Conservation (phyloP, 352 stramenopile species). For the Phytophthora chlamydospora region DNA sequence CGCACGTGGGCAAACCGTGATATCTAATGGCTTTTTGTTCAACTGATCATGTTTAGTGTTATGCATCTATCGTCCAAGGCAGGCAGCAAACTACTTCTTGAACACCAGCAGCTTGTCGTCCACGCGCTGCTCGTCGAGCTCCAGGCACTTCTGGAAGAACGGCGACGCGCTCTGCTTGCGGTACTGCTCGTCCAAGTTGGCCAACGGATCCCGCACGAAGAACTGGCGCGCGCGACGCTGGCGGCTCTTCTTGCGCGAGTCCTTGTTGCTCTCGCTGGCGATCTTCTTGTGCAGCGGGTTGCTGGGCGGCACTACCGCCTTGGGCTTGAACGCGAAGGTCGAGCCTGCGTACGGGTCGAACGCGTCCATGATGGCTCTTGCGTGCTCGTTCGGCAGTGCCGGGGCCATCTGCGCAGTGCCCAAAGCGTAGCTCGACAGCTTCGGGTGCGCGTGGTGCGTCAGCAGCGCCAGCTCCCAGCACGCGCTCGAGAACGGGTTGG, state of each 20-base stretch:
- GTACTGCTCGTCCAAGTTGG: conserved; percentile 42
- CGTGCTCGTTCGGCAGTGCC: conserved; percentile 72
- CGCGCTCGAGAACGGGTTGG: conserved; percentile 94
- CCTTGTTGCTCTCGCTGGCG: conserved; percentile 57
- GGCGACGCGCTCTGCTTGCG: conserved; percentile 37
- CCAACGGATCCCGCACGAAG: conserved; percentile 70
- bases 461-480: conserved; percentile 94
- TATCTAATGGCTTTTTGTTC: conserved; percentile 32
- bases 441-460: conserved; percentile 86
- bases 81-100: conserved; percentile 31
- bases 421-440: conserved; percentile 67
- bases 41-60: conserved; percentile 20
- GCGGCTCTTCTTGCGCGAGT: conserved; percentile 53
- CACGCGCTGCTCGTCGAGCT: conserved; percentile 33
- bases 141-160: conserved; percentile 44
- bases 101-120: conserved; percentile 33
- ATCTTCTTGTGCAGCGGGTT: conserved; percentile 84
- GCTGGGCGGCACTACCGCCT: conserved; percentile 57
- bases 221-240: conserved; percentile 62
- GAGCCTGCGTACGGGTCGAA: conserved; percentile 53
- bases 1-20: neutral
- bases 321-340: conserved; percentile 70
- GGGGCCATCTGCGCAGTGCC: conserved; percentile 67
- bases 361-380: conserved; percentile 63
- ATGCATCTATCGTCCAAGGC: conserved; percentile 37